Conservation (phyloP, 768 basidiomycete species). For the Hericium alpestre region DNA sequence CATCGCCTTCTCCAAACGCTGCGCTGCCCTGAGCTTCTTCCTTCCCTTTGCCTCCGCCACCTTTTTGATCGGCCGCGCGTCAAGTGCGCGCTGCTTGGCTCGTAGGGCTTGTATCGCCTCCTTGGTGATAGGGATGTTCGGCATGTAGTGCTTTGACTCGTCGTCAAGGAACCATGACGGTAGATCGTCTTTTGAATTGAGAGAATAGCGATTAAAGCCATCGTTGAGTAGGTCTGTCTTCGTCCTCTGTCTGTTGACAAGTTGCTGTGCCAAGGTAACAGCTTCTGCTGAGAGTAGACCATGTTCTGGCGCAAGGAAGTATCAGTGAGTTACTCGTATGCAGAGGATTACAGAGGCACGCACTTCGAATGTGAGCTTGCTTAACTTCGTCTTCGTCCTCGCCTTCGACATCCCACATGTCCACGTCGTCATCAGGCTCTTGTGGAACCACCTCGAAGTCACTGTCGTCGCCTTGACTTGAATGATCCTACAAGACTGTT, state of each 20-base stretch:
- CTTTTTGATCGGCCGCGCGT: constrained; percentile 98
- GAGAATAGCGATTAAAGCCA: constrained; percentile 89
- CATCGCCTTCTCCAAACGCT: constrained; percentile 81
- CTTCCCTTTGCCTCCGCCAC: constrained; percentile 96
- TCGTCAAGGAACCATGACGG: constrained; percentile 98
- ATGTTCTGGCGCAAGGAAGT: constrained; percentile 38
- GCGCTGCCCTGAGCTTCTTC: constrained; percentile 84
- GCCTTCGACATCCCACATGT: constrained; percentile 74
- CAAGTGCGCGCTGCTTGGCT: constrained; percentile 84
- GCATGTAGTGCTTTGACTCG: constrained; percentile 84
- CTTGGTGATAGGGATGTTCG: constrained; percentile 94
- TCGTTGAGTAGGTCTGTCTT: constrained; percentile 85
- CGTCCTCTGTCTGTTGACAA: constrained; percentile 86
- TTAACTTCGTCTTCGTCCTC: constrained; percentile 66
- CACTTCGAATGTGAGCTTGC: constrained; percentile 57
- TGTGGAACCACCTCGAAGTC: constrained; percentile 73
- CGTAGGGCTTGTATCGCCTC: constrained; percentile 82
- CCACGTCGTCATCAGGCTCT: constrained; percentile 34
- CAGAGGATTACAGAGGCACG: constrained; percentile 15
- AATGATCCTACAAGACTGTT: not conserved
- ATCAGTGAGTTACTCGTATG: not conserved
- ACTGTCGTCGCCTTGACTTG: constrained; percentile 36
- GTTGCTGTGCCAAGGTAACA: constrained; percentile 78
- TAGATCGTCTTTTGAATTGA: constrained; percentile 84
- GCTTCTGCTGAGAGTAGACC: constrained; percentile 85